A percentile compares a stretch with the other conserved stretches of the same genome.
Conservation (phyloP, 2,329 filamentous ascomycete species). For the Xylariaceae sp. region DNA sequence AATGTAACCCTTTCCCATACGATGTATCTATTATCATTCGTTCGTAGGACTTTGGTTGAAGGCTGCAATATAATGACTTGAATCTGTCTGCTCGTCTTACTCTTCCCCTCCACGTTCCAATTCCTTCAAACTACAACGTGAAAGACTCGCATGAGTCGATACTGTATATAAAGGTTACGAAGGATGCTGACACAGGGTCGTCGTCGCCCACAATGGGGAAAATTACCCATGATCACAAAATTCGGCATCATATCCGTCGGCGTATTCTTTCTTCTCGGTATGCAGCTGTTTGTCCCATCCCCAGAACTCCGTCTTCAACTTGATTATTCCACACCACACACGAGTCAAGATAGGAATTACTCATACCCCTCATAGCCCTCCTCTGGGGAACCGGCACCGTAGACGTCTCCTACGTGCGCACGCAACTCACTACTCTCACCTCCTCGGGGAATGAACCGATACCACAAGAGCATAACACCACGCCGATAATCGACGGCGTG, state of each 20-base stretch:
- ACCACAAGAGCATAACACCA: slow-evolving; percentile 4
- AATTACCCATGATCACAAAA: slow-evolving; percentile 6
- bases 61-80: too few relatives aligned
- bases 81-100: too few relatives aligned
- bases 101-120: too few relatives aligned
- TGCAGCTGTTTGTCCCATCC: neutral
- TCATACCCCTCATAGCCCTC: slow-evolving; percentile 9
- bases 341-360: neutral
- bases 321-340: too few relatives aligned
- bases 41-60: too few relatives aligned
- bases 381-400: slow-evolving; percentile 19
- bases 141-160: neutral
- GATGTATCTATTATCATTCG: too few relatives aligned
- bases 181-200: neutral
- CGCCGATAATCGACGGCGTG: slow-evolving; percentile 19
- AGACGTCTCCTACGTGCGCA: slow-evolving; percentile 19
- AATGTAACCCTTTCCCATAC: too few relatives aligned
- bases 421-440: slow-evolving; percentile 4
- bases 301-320: too few relatives aligned
- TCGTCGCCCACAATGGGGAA: neutral
- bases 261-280: slow-evolving; percentile 17
- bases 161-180: neutral
- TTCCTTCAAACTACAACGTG: neutral
- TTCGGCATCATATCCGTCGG: neutral
- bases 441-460: slow-evolving; percentile 12